Conservation (phyloP, 2,329 filamentous ascomycete genomes). For the Claviceps sp. region DNA sequence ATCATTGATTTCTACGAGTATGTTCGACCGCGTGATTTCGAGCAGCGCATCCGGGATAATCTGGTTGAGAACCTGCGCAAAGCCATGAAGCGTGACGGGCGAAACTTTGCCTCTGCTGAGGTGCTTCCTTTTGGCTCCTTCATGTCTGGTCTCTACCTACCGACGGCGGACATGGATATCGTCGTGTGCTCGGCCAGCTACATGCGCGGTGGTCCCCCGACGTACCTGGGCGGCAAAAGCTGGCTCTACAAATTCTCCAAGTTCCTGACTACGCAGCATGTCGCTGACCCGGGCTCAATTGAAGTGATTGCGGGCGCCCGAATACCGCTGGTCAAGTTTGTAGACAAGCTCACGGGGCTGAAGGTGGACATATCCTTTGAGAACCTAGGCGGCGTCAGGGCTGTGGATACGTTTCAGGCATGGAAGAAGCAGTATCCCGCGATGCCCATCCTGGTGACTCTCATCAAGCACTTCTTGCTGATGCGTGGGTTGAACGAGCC, state of each 20-base stretch:
- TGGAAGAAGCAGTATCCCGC: constrained; percentile 74
- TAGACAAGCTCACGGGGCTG: constrained; percentile 63
- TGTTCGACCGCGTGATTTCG: constrained; percentile 63
- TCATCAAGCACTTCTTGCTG: constrained; percentile 84
- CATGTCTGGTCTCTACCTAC: constrained; percentile 60
- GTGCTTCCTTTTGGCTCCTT: constrained; percentile 84
- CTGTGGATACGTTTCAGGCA: constrained; percentile 63
- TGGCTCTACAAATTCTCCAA: constrained; percentile 49
- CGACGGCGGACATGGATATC: constrained; percentile 83
- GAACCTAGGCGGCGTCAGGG: constrained; percentile 67
- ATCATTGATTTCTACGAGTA: constrained; percentile 80
- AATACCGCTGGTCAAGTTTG: constrained; percentile 86
- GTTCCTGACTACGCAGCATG: constrained; percentile 39
- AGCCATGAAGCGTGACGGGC: constrained; percentile 36
- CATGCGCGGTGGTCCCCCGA: constrained; percentile 35
- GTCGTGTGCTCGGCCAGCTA: constrained; percentile 57
- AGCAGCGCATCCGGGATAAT: constrained; percentile 59
- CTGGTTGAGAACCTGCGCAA: constrained; percentile 56
- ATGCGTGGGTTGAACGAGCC: constrained; percentile 91
- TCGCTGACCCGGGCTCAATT: constrained; percentile 46
- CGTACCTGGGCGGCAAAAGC: constrained; percentile 35
- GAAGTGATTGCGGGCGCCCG: constrained; percentile 62
- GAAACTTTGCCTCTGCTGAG: constrained; percentile 44
- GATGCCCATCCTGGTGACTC: constrained; percentile 73
- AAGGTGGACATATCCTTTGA: constrained; percentile 93